Evolutionary conservation across 192 early-diverging fungal species (phyloP), one percentile per base, ranked within the genome.

Genomic region (Podila epigama): DNA sequence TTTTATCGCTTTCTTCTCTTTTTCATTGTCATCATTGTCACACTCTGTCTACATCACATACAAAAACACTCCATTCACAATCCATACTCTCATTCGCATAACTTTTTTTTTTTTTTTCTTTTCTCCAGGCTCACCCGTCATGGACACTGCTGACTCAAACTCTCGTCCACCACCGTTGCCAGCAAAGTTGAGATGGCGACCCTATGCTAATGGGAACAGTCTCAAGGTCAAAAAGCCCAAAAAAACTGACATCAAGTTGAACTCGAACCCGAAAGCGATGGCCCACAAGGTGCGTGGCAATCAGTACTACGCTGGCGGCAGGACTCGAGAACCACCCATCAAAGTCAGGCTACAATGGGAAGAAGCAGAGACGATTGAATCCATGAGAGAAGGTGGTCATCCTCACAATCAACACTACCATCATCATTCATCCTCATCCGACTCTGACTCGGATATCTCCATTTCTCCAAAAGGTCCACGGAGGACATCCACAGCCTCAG

Each of bases 341-440:
- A 39, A 54, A 12, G 61, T 77, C 33, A 61, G 42, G 34, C 56
- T 77, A 0, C 72, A 77, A 15, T 77, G 72, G 72, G 72, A 77
- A 12, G 72, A 77, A 39, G 60, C 72, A 18, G 72, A 77, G 51
- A 77, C 72, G 0, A 63, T 63, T 36, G 60, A 77, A 39, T 77
- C 72, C 27, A 77, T 77, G 72, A 77, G 72, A 36, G 51, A 67
- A 22, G 72, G 72, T 1, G 72, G 72, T 5, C 72, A 63, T 33
- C 64, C 40, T 2, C 64, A 75, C 35, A 58, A 66, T 39, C 72
- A 75, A 11, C 65, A 62, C 42, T 35, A 70, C 31, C 27, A 36
- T 12, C 55, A 54, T 44, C 55, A 52, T 20, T 28, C 44, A 3
- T 56, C 65, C 35, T 77, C 70, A 0, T 63, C 72, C 1, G 52